phyloP scores from a whole-genome alignment of 495 filamentous ascomycete genomes.

The Daldinia bambusicola region DNA sequence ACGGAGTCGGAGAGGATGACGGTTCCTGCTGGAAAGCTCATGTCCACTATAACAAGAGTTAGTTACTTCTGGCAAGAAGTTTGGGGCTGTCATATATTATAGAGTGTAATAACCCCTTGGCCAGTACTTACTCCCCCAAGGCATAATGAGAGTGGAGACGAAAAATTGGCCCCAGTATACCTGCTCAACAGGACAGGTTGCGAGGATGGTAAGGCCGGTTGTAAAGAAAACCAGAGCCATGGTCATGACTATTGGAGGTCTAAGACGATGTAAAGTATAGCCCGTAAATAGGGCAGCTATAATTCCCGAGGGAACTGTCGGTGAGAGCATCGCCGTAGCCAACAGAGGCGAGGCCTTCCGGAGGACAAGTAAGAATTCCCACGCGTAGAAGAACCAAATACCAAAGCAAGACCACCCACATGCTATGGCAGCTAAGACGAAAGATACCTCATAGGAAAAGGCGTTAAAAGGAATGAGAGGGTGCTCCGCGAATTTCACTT shows the following conservation, averaged over 20 bases:
- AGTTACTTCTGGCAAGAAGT: neutral
- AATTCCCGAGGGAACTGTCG: conserved; percentile 58
- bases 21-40: conserved; percentile 52
- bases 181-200: conserved; percentile 60
- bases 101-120: too few species aligned
- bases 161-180: conserved; percentile 59
- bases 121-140: conserved; percentile 52
- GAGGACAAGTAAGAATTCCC: conserved; percentile 62
- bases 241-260: conserved; percentile 60
- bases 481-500: conserved; percentile 52
- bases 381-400: conserved; percentile 69
- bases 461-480: conserved; percentile 66
- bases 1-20: conserved; percentile 56
- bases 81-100: neutral
- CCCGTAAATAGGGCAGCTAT: conserved; percentile 62
- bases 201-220: conserved; percentile 57
- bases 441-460: conserved; percentile 61
- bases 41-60: conserved; percentile 54
- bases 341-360: conserved; percentile 57
- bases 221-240: conserved; percentile 61
- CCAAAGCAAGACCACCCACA: conserved; percentile 71
- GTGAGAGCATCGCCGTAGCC: conserved; percentile 58
- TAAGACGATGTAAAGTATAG: conserved; percentile 55
- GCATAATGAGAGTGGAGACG: conserved; percentile 57
- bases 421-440: conserved; percentile 65